phyloP scores from a whole-genome alignment of 2,329 filamentous ascomycete genomes.

The Apiospora marii region DNA sequence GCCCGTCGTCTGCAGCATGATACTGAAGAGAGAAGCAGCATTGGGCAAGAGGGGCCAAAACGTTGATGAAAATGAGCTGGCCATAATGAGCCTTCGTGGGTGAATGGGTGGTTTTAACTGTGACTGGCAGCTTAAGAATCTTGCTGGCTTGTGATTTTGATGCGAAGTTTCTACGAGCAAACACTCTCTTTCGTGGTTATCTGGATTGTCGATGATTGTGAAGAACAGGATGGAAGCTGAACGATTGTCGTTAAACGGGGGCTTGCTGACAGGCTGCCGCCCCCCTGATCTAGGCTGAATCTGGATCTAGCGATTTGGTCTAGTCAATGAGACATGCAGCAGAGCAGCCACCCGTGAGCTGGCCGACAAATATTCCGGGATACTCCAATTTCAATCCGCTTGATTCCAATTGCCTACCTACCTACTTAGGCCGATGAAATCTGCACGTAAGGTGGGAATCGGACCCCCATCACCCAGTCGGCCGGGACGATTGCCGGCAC shows the following conservation, averaged over 20 bases:
- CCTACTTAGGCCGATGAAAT: neutral
- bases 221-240: neutral
- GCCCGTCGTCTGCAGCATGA: neutral
- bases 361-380: neutral
- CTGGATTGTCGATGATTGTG: too few species aligned
- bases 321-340: neutral
- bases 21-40: neutral
- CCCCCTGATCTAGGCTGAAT: conserved; percentile 4
- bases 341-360: neutral
- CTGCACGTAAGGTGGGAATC: neutral
- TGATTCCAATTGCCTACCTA: neutral
- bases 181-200: neutral
- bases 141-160: too few species aligned
- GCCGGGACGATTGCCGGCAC: neutral
- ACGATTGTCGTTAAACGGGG: neutral
- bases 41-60: neutral
- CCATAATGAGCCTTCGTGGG: neutral
- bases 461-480: neutral
- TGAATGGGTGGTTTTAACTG: neutral
- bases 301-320: neutral
- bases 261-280: neutral
- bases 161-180: neutral
- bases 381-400: neutral
- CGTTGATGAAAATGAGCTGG: neutral
- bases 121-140: neutral